A percentile compares a stretch with the other conserved stretches of the same genome.
These are phyloP conservation scores for Cladosporium sp. DNA, from an alignment of 2,329 filamentous ascomycete genomes.

Conservation along the genomic window DNA sequence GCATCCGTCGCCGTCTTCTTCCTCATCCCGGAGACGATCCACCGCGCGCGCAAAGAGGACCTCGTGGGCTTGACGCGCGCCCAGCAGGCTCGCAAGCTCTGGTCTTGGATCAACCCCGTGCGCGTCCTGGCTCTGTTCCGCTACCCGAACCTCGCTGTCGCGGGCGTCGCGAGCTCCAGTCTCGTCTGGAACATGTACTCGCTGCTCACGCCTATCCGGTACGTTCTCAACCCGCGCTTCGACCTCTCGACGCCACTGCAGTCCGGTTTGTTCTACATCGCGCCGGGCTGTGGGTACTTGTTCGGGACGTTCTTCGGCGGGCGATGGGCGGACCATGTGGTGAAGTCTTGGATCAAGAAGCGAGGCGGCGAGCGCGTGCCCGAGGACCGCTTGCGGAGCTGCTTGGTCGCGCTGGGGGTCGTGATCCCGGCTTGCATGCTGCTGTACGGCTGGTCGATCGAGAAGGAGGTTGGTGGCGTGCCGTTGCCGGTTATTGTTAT, in stretches of 20 bases:
- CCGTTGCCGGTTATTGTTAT: slow-evolving; percentile 63
- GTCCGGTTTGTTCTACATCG: slow-evolving; percentile 66
- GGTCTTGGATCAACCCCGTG: slow-evolving; percentile 60
- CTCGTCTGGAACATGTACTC: slow-evolving; percentile 74
- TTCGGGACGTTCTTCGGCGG: slow-evolving; percentile 66
- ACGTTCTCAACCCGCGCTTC: slow-evolving; percentile 69
- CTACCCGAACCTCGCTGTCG: slow-evolving; percentile 62
- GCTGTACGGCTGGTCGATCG: slow-evolving; percentile 61
- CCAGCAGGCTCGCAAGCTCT: slow-evolving; percentile 50
- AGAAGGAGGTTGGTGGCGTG: slow-evolving; percentile 50
- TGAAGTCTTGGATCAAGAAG: slow-evolving; percentile 58
- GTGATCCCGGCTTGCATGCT: slow-evolving; percentile 58
- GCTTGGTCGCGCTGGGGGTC: slow-evolving; percentile 50
- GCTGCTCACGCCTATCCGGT: slow-evolving; percentile 60
- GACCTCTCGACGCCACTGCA: slow-evolving; percentile 59
- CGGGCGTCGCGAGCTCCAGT: slow-evolving; percentile 53
- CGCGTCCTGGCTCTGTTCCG: slow-evolving; percentile 58
- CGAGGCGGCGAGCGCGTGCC: slow-evolving; percentile 54
- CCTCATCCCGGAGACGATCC: slow-evolving; percentile 67
- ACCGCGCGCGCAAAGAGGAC: slow-evolving; percentile 56
- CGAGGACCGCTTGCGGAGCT: slow-evolving; percentile 60
- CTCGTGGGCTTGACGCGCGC: slow-evolving; percentile 48
- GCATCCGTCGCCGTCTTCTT: slow-evolving; percentile 57
- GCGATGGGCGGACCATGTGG: slow-evolving; percentile 60
- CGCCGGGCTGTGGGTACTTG: slow-evolving; percentile 64